Evolutionary conservation across 805 yeast species (phyloP), one percentile per base, ranked within the genome.

Genomic region (Sugiyamaella mastotermitis): DNA sequence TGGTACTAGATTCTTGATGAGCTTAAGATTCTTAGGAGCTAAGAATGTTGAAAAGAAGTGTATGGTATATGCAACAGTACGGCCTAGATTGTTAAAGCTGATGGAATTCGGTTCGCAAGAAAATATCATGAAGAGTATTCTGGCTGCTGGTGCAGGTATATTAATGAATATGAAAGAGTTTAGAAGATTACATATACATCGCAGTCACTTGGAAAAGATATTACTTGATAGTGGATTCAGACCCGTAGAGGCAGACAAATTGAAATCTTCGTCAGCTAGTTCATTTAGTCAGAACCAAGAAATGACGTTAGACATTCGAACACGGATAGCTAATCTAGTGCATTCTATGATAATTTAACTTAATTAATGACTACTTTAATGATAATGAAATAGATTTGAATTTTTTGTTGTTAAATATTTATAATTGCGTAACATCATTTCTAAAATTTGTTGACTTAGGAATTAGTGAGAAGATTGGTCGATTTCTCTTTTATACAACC

Each of bases 401-500:
- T n/a, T n/a, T n/a, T n/a, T 27, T 15, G 14, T 27, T 27, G 18
- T 27, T 10, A 22, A 22, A 10, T 7, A 22, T 22, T 22, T 22
- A 22, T 22, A 10, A 22, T 22, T 22, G 24, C 24, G 7, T 22
- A 10, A 22, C 24, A 7, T 7, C 24, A 22, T 7, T 22, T 10
- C 10, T 22, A 22, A 7, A 7, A 22, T 22, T 7, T 22, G n/a
- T n/a, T n/a, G n/a, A n/a, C n/a, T n/a, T n/a, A n/a, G n/a, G n/a
- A n/a, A n/a, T n/a, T 23, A 23, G n/a, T 23, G 26, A 23, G 26
- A 23, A 23, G 26, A 23, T 10, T 10, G 26, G 11, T 32, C 35
- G n/a, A 32, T 13, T 8, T 27, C 35, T 4, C 27, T 13, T 53
- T 74, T 79, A 45, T 74, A 71, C 37, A 72, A 53, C 43, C 83